Evolutionary conservation across 441 rosid species (phyloP).

Genomic region (Jatropha multifida): DNA sequence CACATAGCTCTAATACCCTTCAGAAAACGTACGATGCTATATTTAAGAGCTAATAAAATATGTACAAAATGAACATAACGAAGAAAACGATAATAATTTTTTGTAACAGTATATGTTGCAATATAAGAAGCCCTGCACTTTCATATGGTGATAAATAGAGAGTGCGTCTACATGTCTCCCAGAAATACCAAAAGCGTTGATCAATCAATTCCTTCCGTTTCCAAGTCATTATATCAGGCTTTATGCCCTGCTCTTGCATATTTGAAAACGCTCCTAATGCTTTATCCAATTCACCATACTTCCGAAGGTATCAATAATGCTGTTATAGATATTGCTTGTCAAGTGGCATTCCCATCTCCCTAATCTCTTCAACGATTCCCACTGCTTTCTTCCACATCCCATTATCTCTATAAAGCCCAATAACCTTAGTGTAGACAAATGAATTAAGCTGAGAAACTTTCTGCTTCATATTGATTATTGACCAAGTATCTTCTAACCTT

Average conservation of each 20-base stretch:
- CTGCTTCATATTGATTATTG: conserved; percentile 50
- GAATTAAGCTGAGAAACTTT: conserved; percentile 40
- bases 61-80: not conserved
- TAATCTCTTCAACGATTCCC: conserved; percentile 55
- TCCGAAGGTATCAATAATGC: conserved; percentile 64
- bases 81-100: not conserved
- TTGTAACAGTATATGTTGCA: not conserved
- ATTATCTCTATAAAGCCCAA: conserved; percentile 65
- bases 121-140: conserved; percentile 34
- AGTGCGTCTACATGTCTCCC: conserved; percentile 64
- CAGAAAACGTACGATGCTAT: conserved; percentile 22
- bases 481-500: conserved; percentile 61
- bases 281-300: conserved; percentile 56
- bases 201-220: conserved; percentile 67
- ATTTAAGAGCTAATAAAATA: conserved; percentile 15
- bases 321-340: conserved; percentile 54
- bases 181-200: conserved; percentile 67
- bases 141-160: conserved; percentile 49
- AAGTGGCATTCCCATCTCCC: conserved; percentile 42
- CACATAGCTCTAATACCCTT: conserved; percentile 66
- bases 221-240: conserved; percentile 61
- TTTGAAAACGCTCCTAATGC: conserved; percentile 46
- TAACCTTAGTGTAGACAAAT: conserved; percentile 52
- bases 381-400: conserved; percentile 84
- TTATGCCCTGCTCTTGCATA: conserved; percentile 47